Evolutionary conservation across 148 eudicot genomes (phyloP).

Genomic region (Camellia granthamiana): DNA sequence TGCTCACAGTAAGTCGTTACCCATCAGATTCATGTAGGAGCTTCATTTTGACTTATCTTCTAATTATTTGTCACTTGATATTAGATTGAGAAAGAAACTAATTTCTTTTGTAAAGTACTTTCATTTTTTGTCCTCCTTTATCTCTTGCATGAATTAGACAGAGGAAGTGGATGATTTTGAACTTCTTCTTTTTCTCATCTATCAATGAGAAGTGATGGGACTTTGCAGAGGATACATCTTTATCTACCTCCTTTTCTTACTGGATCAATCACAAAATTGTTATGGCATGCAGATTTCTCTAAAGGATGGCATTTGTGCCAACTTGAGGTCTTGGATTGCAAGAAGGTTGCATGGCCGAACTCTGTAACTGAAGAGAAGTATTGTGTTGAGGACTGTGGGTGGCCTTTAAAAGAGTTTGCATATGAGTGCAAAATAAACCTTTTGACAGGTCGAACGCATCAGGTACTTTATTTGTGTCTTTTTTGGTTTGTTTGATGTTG

Average conservation of each 20-base stretch:
- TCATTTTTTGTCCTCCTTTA: too few relatives aligned
- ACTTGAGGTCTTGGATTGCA: conserved; percentile 91
- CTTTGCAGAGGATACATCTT: background rate
- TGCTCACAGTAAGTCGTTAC: background rate
- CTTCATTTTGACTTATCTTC: background rate
- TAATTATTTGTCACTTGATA: background rate
- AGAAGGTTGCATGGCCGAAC: conserved; percentile 83
- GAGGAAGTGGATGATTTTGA: background rate
- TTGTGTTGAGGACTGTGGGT: conserved; percentile 62
- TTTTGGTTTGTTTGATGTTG: conserved; percentile 6
- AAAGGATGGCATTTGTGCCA: conserved; percentile 78
- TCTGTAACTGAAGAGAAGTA: conserved; percentile 40
- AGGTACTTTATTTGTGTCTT: conserved; percentile 42
- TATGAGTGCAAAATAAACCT: conserved; percentile 88
- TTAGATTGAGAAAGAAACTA: background rate
- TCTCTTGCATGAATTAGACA: background rate
- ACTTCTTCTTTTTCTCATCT: background rate
- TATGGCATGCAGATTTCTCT: conserved; percentile 43
- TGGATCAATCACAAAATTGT: background rate
- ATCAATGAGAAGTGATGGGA: background rate
- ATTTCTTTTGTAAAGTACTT: too few relatives aligned
- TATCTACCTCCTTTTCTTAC: background rate
- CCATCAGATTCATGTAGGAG: background rate
- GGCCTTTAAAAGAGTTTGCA: conserved; percentile 76
- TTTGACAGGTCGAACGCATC: conserved; percentile 94